Conservation (phyloP, 164 flowering plant genomes). For the Chimonanthus praecox region DNA sequence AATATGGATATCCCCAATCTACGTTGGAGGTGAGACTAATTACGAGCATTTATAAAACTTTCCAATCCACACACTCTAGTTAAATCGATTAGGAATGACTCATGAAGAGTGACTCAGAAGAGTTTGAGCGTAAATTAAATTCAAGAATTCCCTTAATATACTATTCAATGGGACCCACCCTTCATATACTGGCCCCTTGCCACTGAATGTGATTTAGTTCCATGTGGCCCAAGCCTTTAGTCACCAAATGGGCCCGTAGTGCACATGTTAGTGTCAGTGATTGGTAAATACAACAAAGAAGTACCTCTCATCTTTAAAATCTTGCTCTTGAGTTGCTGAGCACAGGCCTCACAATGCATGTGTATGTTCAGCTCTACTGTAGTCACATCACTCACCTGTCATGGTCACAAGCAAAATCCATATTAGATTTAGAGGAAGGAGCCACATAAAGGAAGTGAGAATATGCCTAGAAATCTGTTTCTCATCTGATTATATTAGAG, state of each 20-base stretch:
- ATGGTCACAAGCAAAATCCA: neutral
- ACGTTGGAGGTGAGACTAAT: neutral
- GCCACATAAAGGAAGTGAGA: too few relatives aligned
- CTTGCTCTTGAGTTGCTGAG: slow-evolving; percentile 77
- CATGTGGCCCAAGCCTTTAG: neutral
- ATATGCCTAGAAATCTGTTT: neutral
- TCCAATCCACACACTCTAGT: too few relatives aligned
- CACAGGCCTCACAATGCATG: slow-evolving; percentile 97
- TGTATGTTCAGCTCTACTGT: slow-evolving; percentile 76
- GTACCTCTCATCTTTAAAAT: slow-evolving; percentile 93
- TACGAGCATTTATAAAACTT: neutral
- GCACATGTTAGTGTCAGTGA: neutral
- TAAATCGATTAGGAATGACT: too few relatives aligned
- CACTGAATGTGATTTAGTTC: neutral
- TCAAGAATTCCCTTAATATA: too few relatives aligned
- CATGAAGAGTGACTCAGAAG: too few relatives aligned
- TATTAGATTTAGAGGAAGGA: too few relatives aligned
- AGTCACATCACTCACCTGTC: slow-evolving; percentile 53
- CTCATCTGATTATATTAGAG: neutral
- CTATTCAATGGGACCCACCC: too few relatives aligned
- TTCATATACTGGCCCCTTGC: too few relatives aligned
- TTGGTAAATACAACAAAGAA: neutral
- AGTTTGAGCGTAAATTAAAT: too few relatives aligned
- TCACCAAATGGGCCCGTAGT: neutral
- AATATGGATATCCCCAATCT: too few relatives aligned